These are phyloP conservation scores for Takashimella tepidaria DNA, from an alignment of 1,284 basidiomycete species.

Conservation along the genomic window DNA sequence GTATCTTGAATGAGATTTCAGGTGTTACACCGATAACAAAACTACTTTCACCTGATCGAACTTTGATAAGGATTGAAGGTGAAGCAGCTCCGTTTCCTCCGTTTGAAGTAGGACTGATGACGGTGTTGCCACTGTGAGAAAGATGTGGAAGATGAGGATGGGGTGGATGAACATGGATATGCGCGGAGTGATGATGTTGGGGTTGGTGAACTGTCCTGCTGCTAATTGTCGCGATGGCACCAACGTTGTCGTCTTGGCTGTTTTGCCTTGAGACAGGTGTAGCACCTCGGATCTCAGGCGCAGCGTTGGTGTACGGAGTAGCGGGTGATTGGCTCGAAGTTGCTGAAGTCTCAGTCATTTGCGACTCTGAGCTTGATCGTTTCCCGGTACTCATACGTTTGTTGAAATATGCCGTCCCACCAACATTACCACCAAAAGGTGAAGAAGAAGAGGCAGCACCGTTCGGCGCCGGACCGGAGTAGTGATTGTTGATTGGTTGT, in stretches of 20 bases:
- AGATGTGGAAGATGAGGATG: too few relatives aligned
- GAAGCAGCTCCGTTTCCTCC: background rate
- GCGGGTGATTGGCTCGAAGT: slow-evolving; percentile 42
- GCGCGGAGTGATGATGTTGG: background rate
- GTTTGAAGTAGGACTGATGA: background rate
- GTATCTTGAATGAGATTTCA: slow-evolving; percentile 66
- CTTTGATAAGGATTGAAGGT: slow-evolving; percentile 67
- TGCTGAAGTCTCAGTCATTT: slow-evolving; percentile 46
- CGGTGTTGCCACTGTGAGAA: too few relatives aligned
- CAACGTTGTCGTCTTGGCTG: slow-evolving; percentile 14
- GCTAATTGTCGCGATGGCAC: background rate
- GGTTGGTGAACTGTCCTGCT: background rate
- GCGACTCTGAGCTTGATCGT: slow-evolving; percentile 36
- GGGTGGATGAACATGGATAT: too few relatives aligned
- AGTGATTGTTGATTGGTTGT: slow-evolving; percentile 10
- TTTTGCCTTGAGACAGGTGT: slow-evolving; percentile 34
- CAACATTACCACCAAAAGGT: slow-evolving; percentile 22
- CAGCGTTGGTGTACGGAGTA: slow-evolving; percentile 53
- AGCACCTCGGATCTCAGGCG: slow-evolving; percentile 44
- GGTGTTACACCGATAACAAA: slow-evolving; percentile 85
- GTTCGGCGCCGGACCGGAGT: slow-evolving; percentile 9
- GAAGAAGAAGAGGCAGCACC: slow-evolving; percentile 26
- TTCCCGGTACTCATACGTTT: slow-evolving; percentile 33
- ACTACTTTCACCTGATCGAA: slow-evolving; percentile 48
- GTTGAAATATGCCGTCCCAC: slow-evolving; percentile 39